These are phyloP conservation scores for Sechiopsis laciniata DNA, from an alignment of 306 rosid genomes.

Conservation along the genomic window DNA sequence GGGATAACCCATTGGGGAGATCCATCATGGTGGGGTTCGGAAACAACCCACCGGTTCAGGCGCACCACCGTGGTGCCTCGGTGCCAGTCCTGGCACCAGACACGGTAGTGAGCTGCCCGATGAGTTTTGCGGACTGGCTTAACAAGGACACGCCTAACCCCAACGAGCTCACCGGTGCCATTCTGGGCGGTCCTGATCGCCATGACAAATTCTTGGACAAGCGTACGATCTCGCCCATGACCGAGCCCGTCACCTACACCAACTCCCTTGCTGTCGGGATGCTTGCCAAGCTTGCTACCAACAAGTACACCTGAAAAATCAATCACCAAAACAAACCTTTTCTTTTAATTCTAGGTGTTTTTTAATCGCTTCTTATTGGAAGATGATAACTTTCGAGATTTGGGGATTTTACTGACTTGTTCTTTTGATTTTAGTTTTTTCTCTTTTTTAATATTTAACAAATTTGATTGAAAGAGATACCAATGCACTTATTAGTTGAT, in stretches of 20 bases:
- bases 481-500: no score
- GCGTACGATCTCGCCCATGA: constrained; percentile 51
- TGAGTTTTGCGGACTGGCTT: constrained; percentile 49
- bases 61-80: constrained; percentile 89
- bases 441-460: no score
- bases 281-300: constrained; percentile 58
- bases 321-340: no score
- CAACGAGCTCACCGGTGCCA: constrained; percentile 83
- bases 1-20: constrained; percentile 55
- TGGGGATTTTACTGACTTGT: no score
- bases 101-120: constrained; percentile 28
- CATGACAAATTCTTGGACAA: constrained; percentile 59
- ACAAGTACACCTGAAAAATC: background rate
- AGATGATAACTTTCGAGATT: no score
- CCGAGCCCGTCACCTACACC: constrained; percentile 83
- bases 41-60: constrained; percentile 53
- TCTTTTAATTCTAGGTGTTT: no score
- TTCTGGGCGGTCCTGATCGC: constrained; percentile 71
- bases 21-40: constrained; percentile 93
- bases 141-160: constrained; percentile 49
- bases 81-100: constrained; percentile 29
- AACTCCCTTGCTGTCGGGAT: constrained; percentile 72
- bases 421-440: no score
- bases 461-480: no score
- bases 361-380: no score